Base-by-base conservation (phyloP, 2,329 filamentous ascomycete species). In the Furcasterigmium sp. region DNA sequence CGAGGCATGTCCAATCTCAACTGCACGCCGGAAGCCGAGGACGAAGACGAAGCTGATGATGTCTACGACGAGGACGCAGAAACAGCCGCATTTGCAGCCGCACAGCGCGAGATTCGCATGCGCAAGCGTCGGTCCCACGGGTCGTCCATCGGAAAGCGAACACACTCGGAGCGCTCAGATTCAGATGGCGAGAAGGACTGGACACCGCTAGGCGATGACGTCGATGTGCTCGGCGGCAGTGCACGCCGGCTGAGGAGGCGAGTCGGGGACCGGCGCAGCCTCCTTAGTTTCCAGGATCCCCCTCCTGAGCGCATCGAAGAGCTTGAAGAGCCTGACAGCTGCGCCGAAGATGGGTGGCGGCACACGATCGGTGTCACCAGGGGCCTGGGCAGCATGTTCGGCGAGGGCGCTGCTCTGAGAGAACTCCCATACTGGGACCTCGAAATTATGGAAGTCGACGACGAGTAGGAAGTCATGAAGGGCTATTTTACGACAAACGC, bases 91-190 rank as follows among this genome's bases (percentile, higher is more conserved):
- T 72, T 72, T 34, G 52, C 65, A 14, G 60, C 56, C 49, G 60
- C 59, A 45, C 67, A 68, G 39, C 66, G 69, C 28, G 68, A 68
- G 39, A 60, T 70, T 28, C 66, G 61, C 42, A 65, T 72, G 41
- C 62, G 61, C 25, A 67, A 67, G 32, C 64, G 74, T 19, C 67
- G 73, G 56, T 75, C 69, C 41, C 68, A 70, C 51, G 73, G 73
- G 37, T 76, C 73, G 51, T 76, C 72, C 56, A 70, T 76, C 42
- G 71, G 72, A 49, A 78, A 78, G 60, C 65, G 74, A 29, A 76
- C 72, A 20, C 69, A 76, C 49, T 74, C 68, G 53, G 74, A 77
- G 54, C 67, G 75, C 44, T 75, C 71, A 54, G 74, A 75, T 48
- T 71, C 70, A 8, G 73, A 75, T 46, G 39, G 39, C 14, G 55